Evolutionary conservation across 208 protist genomes (phyloP).

Genomic region (Phytomonas sp.): DNA sequence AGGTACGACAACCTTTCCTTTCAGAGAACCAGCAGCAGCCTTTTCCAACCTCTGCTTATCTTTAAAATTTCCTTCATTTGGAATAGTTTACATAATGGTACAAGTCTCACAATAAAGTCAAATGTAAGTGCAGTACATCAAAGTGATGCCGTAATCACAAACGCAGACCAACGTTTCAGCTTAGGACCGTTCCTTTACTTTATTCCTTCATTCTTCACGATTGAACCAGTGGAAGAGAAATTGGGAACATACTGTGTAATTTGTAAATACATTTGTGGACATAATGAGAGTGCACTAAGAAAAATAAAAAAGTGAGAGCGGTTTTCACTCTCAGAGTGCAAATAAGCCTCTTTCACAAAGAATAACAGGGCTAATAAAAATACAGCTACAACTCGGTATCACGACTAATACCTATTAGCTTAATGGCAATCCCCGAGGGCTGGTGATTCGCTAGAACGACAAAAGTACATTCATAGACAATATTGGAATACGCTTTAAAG

Average conservation of each 20-base stretch:
- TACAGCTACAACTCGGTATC: conserved; percentile 60
- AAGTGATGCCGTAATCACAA: background rate
- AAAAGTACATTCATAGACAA: conserved; percentile 65
- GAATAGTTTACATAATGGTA: background rate
- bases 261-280: background rate
- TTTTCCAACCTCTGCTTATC: background rate
- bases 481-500: conserved; percentile 59
- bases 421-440: conserved; percentile 24
- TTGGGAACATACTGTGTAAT: background rate
- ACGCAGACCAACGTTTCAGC: background rate
- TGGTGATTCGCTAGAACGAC: conserved; percentile 39
- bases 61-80: background rate
- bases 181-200: background rate
- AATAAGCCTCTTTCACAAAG: background rate
- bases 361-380: background rate
- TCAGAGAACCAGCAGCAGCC: background rate
- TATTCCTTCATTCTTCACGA: background rate
- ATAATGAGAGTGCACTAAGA: conserved; percentile 4
- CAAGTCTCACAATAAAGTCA: background rate
- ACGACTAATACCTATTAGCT: conserved; percentile 67
- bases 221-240: background rate
- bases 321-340: background rate
- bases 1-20: background rate
- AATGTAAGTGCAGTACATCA: background rate
- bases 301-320: background rate